Evolutionary conservation across 2,329 filamentous ascomycete genomes (phyloP), one percentile per base, ranked within the genome.

Genomic region (Orbilia ellipsospora): DNA sequence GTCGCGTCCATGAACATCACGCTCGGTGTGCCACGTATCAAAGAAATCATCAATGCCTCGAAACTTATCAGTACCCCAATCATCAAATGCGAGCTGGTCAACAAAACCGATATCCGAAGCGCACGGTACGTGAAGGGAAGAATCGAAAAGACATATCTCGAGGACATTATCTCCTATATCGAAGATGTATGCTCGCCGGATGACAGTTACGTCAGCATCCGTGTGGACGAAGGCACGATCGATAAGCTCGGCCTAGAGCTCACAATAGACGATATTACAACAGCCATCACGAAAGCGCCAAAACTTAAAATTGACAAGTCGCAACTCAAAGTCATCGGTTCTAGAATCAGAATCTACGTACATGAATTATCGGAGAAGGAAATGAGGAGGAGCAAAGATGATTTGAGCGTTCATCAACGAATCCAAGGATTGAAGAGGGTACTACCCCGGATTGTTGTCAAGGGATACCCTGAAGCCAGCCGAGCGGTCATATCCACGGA

Each of bases 1-100:
- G 95, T 99, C 78, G 95, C 95, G 51, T 94, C 94, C 82, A 98
- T 99, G 95, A 97, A 93, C 87, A 97, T 99, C 81, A 99, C 95
- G 0, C 93, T 97, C 81, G 95, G 95, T 92, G 95, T 99, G 5
- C 95, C 95, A 0, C 94, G 95, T 90, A 99, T 99, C 85, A 99
- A 99, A 84, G 95, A 99, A 86, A 99, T 99, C 79, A 99, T 99
- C 89, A 99, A 99, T 83, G 95, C 95, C 4, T 97, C 93, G 7
- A 96, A 93, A 82, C 85, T 86, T 59, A 99, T 99, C 83, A 96
- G 92, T 82, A 99, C 95, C 0, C 95, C 95, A 0, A 91, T 99
- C 81, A 96, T 99, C 79, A 89, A 88, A 4, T 98, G 95, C 80
- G 90, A 92, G 3, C 86, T 98, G 4, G 87, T 92, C 77, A 95